phyloP scores from a whole-genome alignment of 73 alveolate genomes.

The Tetrahymena elliotti region DNA sequence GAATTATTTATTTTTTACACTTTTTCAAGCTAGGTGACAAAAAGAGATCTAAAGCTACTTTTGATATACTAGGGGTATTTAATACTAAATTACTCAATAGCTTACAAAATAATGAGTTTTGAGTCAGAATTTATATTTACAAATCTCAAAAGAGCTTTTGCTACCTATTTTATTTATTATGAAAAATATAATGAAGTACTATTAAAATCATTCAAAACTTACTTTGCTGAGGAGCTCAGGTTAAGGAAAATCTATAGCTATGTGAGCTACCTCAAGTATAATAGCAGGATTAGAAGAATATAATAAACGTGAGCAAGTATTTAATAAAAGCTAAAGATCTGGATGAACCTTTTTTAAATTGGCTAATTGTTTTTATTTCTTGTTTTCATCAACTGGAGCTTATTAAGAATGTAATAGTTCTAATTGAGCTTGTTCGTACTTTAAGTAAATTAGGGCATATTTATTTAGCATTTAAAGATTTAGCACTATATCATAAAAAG shows the following conservation, averaged over 20 bases:
- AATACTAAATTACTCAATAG: not conserved
- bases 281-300: not conserved
- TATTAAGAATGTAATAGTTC: not conserved
- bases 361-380: not conserved
- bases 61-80: not conserved
- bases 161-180: not conserved
- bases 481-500: not conserved
- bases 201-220: no score
- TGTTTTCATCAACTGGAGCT: not conserved
- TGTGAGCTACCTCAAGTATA: not conserved
- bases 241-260: not conserved
- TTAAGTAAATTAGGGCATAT: not conserved
- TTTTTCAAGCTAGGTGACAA: not conserved
- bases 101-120: not conserved
- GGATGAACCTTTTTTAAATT: not conserved
- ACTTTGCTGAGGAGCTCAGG: not conserved
- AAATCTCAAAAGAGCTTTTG: not conserved
- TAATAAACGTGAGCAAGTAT: not conserved
- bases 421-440: not conserved
- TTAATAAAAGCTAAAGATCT: not conserved
- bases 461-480: not conserved
- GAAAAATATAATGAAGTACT: no score
- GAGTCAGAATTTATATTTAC: not conserved
- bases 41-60: not conserved
- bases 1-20: not conserved